Evolutionary conservation across 257 asterid species (phyloP), one percentile per base, ranked within the genome.

Genomic region (Ballota nigra): DNA sequence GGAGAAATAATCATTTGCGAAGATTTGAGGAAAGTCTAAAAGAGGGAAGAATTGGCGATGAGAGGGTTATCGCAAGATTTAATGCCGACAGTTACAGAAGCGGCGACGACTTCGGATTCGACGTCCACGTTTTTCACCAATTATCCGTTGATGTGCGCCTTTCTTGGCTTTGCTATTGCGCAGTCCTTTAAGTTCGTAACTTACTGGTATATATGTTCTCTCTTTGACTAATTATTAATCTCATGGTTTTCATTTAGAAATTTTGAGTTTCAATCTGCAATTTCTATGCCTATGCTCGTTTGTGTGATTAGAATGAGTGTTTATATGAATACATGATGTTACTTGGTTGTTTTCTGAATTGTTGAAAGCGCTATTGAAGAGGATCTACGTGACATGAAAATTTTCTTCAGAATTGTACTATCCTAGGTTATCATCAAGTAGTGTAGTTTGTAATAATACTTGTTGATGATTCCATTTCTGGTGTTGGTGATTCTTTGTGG

Each of bases 81-180:
- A n/a, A 15, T 13, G 77, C 22, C 68, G 38, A 15, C 45, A 31
- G 11, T 66, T 3, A 36, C 82, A 9, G 72, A 78, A 31, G 59
- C 72, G 22, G 66, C 81, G 58, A 41, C 72, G 2, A 67, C 82
- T 3, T 72, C 89, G 70, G 59, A 77, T 28, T 47, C 64, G 3
- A 36, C 83, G 8, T 75, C 74, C 31, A 60, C 90, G 19, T 10
- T 87, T 43, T 82, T 89, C 45, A 33, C 87, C 28, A 92, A 89
- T 76, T 71, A 73, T 66, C 90, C 89, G 9, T 64, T 89, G 61
- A 76, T 89, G n/a, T 85, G 94, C 60, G 94, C 96, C 64, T 65
- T 92, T 56, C 20, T 92, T n/a, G 96, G 91, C 40, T 89, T 89
- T 63, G 82, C 81, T 57, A 67, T 92, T 76, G 98, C 96, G 20